Percentiles rank a stretch among this genome's conserved stretches.
These are phyloP conservation scores for Amanita thiersii DNA, from an alignment of 768 basidiomycete genomes.

Conservation along the genomic window DNA sequence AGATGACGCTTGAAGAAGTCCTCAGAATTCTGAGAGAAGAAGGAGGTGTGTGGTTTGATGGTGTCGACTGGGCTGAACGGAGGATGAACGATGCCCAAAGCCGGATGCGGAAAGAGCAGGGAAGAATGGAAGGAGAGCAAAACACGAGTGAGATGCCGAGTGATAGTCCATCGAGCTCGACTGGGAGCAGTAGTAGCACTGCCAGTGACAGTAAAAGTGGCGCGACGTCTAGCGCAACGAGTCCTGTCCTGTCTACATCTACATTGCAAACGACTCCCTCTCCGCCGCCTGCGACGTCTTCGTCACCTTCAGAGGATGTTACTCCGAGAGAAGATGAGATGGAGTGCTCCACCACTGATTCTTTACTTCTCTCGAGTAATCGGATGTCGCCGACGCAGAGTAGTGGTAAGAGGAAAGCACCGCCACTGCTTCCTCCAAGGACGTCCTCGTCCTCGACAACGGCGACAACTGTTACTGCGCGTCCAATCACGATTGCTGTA, in stretches of 20 bases:
- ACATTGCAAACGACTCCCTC: constrained; percentile 76
- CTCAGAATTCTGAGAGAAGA: constrained; percentile 47
- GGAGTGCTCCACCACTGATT: too few relatives aligned
- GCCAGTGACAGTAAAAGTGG: constrained; percentile 22
- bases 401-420: constrained; percentile 5
- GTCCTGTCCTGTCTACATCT: constrained; percentile 66
- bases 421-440: constrained; percentile 1
- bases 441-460: constrained; percentile 9
- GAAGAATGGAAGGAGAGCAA: constrained; percentile 17
- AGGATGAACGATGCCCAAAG: constrained; percentile 29
- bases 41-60: constrained; percentile 65
- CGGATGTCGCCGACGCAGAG: constrained; percentile 8
- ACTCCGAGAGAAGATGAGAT: constrained; percentile 23
- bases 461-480: constrained; percentile 16
- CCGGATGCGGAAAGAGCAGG: constrained; percentile 16
- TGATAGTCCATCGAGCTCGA: constrained; percentile 28
- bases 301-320: constrained; percentile 6
- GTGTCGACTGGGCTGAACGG: constrained; percentile 58
- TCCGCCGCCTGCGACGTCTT: constrained; percentile 40
- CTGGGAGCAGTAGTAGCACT: constrained; percentile 32
- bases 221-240: constrained; percentile 46
- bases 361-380: constrained; percentile 8
- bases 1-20: constrained; percentile 58
- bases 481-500: constrained; percentile 29
- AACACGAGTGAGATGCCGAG: constrained; percentile 35